Evolutionary conservation across 2,329 filamentous ascomycete species (phyloP).

Genomic region (Apiospora phragmitis): DNA sequence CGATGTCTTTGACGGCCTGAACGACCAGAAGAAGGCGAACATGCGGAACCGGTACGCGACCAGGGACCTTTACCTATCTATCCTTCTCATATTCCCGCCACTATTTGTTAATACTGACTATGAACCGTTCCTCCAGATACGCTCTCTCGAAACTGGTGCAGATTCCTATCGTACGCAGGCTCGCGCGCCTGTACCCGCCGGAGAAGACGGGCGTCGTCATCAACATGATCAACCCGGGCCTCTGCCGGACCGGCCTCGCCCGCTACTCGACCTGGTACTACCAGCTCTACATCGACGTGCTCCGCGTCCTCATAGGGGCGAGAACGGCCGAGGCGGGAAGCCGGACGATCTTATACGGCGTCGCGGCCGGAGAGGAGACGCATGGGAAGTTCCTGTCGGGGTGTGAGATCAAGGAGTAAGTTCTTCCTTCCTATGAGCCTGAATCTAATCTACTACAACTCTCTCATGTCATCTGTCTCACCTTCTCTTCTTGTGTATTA

Average conservation of each 20-base stretch:
- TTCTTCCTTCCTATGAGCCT: not conserved
- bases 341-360: constrained; percentile 13
- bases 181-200: constrained; percentile 13
- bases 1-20: constrained; percentile 11
- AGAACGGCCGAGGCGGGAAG: constrained; percentile 15
- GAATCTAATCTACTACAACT: no score
- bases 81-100: not conserved
- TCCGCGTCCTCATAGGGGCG: not conserved
- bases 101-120: not conserved
- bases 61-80: no score
- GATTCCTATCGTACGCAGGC: constrained; percentile 8
- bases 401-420: constrained; percentile 20
- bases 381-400: constrained; percentile 17
- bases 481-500: no score
- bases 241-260: constrained; percentile 16
- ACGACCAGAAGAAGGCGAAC: constrained; percentile 12
- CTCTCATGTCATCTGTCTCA: no score
- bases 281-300: not conserved
- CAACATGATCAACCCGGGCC: constrained; percentile 15
- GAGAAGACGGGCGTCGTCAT: constrained; percentile 16
- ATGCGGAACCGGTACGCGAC: constrained; percentile 12
- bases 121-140: not conserved
- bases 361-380: constrained; percentile 15
- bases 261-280: constrained; percentile 1
- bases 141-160: constrained; percentile 16